phyloP scores from a whole-genome alignment of 2,329 filamentous ascomycete species.

The Penicillium rolfsii region DNA sequence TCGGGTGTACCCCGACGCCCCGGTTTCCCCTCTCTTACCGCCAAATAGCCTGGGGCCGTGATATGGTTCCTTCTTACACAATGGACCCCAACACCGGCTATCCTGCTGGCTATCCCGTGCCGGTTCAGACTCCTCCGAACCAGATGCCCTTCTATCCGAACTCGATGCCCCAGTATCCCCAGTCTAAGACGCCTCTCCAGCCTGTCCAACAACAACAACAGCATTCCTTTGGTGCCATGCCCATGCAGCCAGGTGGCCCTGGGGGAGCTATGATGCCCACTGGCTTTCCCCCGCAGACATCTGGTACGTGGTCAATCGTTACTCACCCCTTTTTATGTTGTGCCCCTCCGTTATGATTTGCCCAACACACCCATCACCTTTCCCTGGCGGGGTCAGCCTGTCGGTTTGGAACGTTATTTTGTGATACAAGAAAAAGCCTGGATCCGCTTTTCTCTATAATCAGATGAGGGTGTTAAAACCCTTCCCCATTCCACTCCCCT shows the following conservation, averaged over 20 bases:
- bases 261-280: conserved; percentile 46
- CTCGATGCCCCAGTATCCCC: conserved; percentile 37
- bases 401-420: conserved; percentile 2
- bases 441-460: conserved; percentile 11
- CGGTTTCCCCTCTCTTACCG: conserved; percentile 13
- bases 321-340: conserved; percentile 7
- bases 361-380: conserved; percentile 14
- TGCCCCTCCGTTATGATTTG: conserved; percentile 20
- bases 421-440: neutral
- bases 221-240: conserved; percentile 42
- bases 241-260: conserved; percentile 40
- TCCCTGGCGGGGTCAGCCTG: conserved; percentile 11
- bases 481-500: neutral
- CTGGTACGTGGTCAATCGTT: conserved; percentile 35
- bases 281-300: conserved; percentile 40
- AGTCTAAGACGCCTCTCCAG: conserved; percentile 38
- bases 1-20: conserved; percentile 18
- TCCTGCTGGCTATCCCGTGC: conserved; percentile 41
- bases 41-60: conserved; percentile 13
- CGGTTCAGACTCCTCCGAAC: conserved; percentile 37
- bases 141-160: conserved; percentile 45
- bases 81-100: conserved; percentile 33
- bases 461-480: conserved; percentile 1
- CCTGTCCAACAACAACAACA: conserved; percentile 35
- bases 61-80: conserved; percentile 23